Conservation (phyloP, 192 early-diverging fungal genomes). For the Coemansia sp. region DNA sequence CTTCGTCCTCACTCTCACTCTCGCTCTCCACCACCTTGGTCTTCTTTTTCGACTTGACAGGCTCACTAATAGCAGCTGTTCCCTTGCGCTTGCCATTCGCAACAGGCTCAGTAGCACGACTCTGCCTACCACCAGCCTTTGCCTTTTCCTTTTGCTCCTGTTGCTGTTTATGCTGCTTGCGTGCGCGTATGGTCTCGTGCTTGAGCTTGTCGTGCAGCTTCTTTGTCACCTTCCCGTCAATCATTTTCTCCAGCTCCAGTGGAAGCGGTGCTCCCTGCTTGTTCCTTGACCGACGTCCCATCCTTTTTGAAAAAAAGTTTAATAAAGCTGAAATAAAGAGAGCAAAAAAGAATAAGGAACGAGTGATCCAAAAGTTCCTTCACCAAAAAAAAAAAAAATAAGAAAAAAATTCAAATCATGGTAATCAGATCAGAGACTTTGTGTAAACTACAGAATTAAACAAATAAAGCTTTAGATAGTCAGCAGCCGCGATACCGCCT, state of each 20-base stretch:
- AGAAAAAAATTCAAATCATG: too few relatives aligned
- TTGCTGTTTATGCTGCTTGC: slow-evolving; percentile 27
- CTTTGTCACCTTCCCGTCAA: slow-evolving; percentile 48
- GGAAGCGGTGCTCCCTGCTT: slow-evolving; percentile 52
- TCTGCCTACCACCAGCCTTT: background rate
- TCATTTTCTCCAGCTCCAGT: slow-evolving; percentile 37
- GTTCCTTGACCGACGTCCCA: slow-evolving; percentile 52
- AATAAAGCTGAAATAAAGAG: background rate
- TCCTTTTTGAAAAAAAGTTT: slow-evolving; percentile 2
- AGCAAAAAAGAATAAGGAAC: background rate
- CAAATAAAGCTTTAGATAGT: slow-evolving; percentile 14
- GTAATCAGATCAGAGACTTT: too few relatives aligned
- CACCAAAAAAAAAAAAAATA: too few relatives aligned
- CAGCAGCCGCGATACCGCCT: slow-evolving; percentile 33
- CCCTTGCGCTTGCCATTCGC: slow-evolving; percentile 11
- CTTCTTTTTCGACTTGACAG: background rate
- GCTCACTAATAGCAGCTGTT: background rate
- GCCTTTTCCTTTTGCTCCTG: slow-evolving; percentile 12
- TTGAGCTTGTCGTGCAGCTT: slow-evolving; percentile 33
- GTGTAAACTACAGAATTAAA: slow-evolving; percentile 2
- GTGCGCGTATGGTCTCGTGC: slow-evolving; percentile 22
- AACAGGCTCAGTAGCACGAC: background rate
- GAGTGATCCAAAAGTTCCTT: too few relatives aligned
- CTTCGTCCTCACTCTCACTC: slow-evolving; percentile 23
- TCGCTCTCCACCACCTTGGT: slow-evolving; percentile 3